Conservation (phyloP, 1,284 basidiomycete species). For the Cystobasidium slooffiae region DNA sequence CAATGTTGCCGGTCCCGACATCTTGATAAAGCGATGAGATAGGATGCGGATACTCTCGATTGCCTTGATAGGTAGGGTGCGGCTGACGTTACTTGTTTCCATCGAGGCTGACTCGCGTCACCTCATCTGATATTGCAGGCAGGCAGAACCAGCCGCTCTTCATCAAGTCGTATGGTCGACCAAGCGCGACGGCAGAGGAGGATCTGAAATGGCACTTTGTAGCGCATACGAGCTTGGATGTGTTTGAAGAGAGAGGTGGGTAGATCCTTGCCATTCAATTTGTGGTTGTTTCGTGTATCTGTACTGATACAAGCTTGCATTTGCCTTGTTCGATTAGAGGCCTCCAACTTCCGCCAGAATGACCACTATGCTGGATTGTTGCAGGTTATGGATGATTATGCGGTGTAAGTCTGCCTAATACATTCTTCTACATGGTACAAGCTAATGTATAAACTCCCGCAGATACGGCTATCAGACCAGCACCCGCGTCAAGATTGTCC, state of each 20-base stretch:
- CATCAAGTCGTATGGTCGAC: conserved; percentile 29
- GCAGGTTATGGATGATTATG: conserved; percentile 57
- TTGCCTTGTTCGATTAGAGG: conserved; percentile 43
- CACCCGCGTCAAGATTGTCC: conserved; percentile 55
- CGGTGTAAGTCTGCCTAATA: conserved; percentile 53
- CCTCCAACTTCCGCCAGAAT: conserved; percentile 48
- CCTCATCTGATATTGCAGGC: background rate
- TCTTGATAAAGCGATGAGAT: no score
- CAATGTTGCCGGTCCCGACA: no score
- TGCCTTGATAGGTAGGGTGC: conserved; percentile 27
- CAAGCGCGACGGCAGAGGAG: conserved; percentile 26
- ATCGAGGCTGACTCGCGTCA: background rate
- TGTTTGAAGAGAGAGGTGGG: conserved; percentile 56
- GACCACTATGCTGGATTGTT: conserved; percentile 57
- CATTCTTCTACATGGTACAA: conserved; percentile 55
- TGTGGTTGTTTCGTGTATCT: background rate
- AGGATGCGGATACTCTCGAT: conserved; percentile 33
- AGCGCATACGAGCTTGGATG: conserved; percentile 55
- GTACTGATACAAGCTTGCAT: conserved; percentile 10
- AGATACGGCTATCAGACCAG: conserved; percentile 57
- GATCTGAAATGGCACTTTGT: conserved; percentile 56
- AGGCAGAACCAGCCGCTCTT: conserved; percentile 44
- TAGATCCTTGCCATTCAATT: background rate
- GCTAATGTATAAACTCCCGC: background rate
- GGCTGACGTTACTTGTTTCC: background rate